Evolutionary conservation across 2,329 filamentous ascomycete species (phyloP).

Genomic region (Tympanopsis confertula): DNA sequence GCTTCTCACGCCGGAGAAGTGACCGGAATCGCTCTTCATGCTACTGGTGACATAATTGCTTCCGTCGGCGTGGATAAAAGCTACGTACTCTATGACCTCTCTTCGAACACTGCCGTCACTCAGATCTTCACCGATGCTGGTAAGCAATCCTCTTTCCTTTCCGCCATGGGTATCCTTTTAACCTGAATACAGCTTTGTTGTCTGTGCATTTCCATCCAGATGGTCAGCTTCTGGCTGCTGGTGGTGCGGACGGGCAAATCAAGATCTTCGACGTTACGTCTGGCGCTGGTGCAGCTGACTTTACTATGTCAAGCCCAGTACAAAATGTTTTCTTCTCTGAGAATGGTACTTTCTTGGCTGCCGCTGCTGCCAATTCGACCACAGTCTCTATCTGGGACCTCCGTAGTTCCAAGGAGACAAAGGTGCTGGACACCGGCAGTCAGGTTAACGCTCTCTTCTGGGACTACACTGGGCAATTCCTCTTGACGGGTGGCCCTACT

Average conservation of each 20-base stretch:
- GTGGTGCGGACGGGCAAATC: conserved; percentile 68
- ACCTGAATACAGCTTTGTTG: conserved; percentile 47
- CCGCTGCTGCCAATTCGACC: conserved; percentile 65
- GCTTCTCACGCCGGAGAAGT: conserved; percentile 74
- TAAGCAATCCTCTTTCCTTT: neutral
- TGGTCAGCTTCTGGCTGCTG: conserved; percentile 82
- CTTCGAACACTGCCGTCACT: conserved; percentile 53
- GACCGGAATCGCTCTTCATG: conserved; percentile 69
- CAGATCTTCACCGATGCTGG: conserved; percentile 53
- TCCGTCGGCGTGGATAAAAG: conserved; percentile 88
- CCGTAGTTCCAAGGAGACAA: conserved; percentile 68
- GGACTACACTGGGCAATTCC: conserved; percentile 92
- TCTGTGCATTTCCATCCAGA: conserved; percentile 86
- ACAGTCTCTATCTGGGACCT: conserved; percentile 83
- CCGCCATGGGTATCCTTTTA: conserved; percentile 10
- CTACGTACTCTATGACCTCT: conserved; percentile 78
- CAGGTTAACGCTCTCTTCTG: conserved; percentile 68
- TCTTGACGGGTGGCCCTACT: conserved; percentile 69
- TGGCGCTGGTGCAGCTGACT: conserved; percentile 65
- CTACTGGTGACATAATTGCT: conserved; percentile 69
- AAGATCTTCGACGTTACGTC: conserved; percentile 81
- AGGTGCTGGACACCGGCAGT: conserved; percentile 75
- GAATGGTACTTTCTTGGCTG: conserved; percentile 92
- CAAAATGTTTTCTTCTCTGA: conserved; percentile 79
- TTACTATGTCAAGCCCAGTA: conserved; percentile 57